These are phyloP conservation scores for Monosporascus sp. DNA, from an alignment of 2,329 filamentous ascomycete genomes.

Conservation along the genomic window DNA sequence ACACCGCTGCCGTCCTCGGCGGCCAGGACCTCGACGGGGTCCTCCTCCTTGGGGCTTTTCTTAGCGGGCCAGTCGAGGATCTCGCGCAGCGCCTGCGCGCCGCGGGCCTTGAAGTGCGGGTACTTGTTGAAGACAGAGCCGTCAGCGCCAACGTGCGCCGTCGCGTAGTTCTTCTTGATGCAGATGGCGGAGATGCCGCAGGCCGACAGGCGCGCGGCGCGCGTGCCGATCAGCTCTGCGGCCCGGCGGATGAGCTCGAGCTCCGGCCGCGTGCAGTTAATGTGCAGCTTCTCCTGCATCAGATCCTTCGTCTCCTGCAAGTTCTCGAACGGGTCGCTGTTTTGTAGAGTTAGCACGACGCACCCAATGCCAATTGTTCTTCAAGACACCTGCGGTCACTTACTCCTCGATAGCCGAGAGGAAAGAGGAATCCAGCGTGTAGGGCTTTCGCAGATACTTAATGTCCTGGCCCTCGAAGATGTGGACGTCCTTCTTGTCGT, in stretches of 20 bases:
- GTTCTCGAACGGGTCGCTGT: constrained; percentile 89
- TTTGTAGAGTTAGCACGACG: constrained; percentile 13
- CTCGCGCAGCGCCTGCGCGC: constrained; percentile 83
- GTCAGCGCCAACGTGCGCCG: constrained; percentile 92
- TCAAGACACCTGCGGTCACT: constrained; percentile 21
- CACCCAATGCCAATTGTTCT: too few species aligned
- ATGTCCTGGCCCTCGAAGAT: constrained; percentile 85
- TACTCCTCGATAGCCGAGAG: constrained; percentile 86
- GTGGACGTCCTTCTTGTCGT: constrained; percentile 68
- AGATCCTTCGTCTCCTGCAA: constrained; percentile 81
- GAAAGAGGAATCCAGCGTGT: constrained; percentile 89
- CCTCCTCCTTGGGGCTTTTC: constrained; percentile 63
- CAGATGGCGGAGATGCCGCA: constrained; percentile 95
- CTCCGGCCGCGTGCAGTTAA: constrained; percentile 69
- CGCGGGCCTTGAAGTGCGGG: constrained; percentile 92
- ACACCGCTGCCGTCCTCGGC: constrained; percentile 97
- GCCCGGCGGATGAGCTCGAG: constrained; percentile 84
- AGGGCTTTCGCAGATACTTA: constrained; percentile 73
- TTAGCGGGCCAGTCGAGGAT: constrained; percentile 90
- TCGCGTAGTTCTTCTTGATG: constrained; percentile 87
- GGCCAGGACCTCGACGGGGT: constrained; percentile 80
- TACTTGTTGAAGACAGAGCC: constrained; percentile 99
- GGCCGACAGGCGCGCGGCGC: constrained; percentile 84
- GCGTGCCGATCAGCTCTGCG: constrained; percentile 90
- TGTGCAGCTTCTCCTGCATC: constrained; percentile 69